Percentiles rank a stretch among this genome's conserved stretches.
phyloP scores from a whole-genome alignment of 257 asterid species.

The Jasminum sambac region DNA sequence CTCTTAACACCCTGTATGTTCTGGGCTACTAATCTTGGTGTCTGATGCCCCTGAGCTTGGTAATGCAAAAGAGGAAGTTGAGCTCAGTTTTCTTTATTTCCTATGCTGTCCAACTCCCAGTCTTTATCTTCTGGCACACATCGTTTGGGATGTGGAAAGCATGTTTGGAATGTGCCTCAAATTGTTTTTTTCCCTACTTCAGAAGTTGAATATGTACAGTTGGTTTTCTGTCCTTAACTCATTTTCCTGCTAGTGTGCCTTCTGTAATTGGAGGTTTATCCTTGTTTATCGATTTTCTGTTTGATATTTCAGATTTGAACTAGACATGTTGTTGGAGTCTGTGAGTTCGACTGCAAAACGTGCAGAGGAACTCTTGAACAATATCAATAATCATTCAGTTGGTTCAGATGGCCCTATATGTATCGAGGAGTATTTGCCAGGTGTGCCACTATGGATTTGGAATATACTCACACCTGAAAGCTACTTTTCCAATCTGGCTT shows the following conservation, averaged over 20 bases:
- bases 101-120: neutral
- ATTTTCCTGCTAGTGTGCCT: neutral
- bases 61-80: constrained; percentile 1
- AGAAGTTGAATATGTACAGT: constrained; percentile 11
- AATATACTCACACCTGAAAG: constrained; percentile 6
- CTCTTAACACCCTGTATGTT: neutral
- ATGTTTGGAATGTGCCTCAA: neutral
- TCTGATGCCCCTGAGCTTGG: constrained; percentile 2
- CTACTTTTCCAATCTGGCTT: neutral
- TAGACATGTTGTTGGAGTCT: constrained; percentile 94
- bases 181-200: constrained; percentile 8
- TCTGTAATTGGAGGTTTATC: constrained; percentile 11
- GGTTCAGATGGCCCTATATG: constrained; percentile 61
- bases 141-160: neutral
- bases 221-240: neutral
- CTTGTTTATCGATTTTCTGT: constrained; percentile 14
- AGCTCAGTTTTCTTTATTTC: neutral
- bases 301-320: constrained; percentile 71
- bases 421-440: constrained; percentile 85
- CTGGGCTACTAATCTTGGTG: neutral
- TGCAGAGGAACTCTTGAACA: constrained; percentile 75
- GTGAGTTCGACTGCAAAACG: constrained; percentile 79
- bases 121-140: neutral
- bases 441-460: constrained; percentile 38
- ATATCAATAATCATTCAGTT: constrained; percentile 54